Percentiles rank a stretch among this genome's conserved stretches.
Evolutionary conservation across 2,329 filamentous ascomycete genomes (phyloP).

Genomic region (Thyridium curvatum): DNA sequence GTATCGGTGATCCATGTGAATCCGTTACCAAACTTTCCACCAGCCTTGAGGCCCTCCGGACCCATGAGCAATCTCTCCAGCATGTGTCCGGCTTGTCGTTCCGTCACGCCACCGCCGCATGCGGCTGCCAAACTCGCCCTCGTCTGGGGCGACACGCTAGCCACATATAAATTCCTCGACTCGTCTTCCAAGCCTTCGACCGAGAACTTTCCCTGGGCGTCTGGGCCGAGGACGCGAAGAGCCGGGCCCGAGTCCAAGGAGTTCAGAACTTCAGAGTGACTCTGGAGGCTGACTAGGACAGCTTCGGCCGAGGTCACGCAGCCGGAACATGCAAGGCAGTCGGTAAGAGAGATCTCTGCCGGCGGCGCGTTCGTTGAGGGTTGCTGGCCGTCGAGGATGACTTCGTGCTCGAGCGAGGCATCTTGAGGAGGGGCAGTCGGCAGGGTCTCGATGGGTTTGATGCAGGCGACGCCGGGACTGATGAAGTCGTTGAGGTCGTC

Average conservation of each 20-base stretch:
- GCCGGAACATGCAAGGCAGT: slow-evolving; percentile 94
- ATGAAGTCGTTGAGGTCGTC: slow-evolving; percentile 99
- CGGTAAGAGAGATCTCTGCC: slow-evolving; percentile 90
- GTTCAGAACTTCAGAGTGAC: slow-evolving; percentile 82
- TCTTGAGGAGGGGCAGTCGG: slow-evolving; percentile 51
- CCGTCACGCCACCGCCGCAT: slow-evolving; percentile 64
- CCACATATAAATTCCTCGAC: slow-evolving; percentile 76
- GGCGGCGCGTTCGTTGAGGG: slow-evolving; percentile 57
- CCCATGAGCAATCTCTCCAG: slow-evolving; percentile 74
- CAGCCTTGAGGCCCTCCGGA: slow-evolving; percentile 58
- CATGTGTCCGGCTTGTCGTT: slow-evolving; percentile 72
- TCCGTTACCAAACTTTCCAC: slow-evolving; percentile 65
- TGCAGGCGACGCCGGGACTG: slow-evolving; percentile 92
- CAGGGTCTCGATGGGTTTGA: slow-evolving; percentile 93
- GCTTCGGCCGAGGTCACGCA: slow-evolving; percentile 97
- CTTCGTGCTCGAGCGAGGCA: slow-evolving; percentile 61
- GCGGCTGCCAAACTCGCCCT: slow-evolving; percentile 84
- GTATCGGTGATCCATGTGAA: slow-evolving; percentile 93
- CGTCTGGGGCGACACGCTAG: slow-evolving; percentile 87
- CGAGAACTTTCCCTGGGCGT: slow-evolving; percentile 22
- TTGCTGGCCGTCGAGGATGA: slow-evolving; percentile 84
- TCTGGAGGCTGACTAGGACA: slow-evolving; percentile 91
- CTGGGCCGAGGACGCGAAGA: slow-evolving; percentile 29
- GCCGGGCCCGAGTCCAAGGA: slow-evolving; percentile 65
- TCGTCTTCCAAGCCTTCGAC: slow-evolving; percentile 49